A percentile compares a stretch with the other conserved stretches of the same genome.
Conservation (phyloP, 495 filamentous ascomycete genomes). For the Penicilliopsis zonata region DNA sequence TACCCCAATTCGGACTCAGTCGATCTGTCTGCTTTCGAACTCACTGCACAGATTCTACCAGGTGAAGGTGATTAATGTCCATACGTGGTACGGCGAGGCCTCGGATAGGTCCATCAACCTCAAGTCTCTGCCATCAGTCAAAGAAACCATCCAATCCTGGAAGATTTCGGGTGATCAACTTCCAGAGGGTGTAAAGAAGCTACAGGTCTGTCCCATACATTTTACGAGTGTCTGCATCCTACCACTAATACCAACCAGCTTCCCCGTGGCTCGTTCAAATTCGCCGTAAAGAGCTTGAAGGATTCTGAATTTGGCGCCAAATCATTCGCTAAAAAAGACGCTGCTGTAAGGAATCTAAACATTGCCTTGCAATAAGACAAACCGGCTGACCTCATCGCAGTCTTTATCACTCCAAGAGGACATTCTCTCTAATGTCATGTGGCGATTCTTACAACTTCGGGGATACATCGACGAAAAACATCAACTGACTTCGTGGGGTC, state of each 20-base stretch:
- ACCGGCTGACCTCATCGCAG: constrained; percentile 12
- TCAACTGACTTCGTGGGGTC: constrained; percentile 72
- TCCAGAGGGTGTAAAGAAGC: constrained; percentile 28
- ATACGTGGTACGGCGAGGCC: constrained; percentile 75
- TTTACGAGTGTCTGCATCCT: not conserved
- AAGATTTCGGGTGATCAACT: constrained; percentile 46
- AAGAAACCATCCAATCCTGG: constrained; percentile 57
- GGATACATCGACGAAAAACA: constrained; percentile 75
- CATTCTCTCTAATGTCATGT: constrained; percentile 64
- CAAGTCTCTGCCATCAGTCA: constrained; percentile 47
- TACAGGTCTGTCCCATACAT: constrained; percentile 16
- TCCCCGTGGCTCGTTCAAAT: constrained; percentile 27
- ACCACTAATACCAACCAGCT: constrained; percentile 6
- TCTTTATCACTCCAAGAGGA: constrained; percentile 46
- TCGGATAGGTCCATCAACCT: constrained; percentile 53
- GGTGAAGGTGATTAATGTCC: constrained; percentile 59
- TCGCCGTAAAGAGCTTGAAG: constrained; percentile 42
- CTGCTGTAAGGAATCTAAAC: constrained; percentile 26
- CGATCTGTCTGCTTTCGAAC: constrained; percentile 63
- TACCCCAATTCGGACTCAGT: constrained; percentile 56
- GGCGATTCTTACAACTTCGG: constrained; percentile 81
- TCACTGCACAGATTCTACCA: constrained; percentile 71
- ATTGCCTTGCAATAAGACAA: too few species aligned
- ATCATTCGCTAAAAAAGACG: constrained; percentile 39
- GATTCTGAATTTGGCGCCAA: constrained; percentile 53